Percentiles rank a stretch among this genome's conserved stretches.
phyloP scores from a whole-genome alignment of 495 filamentous ascomycete genomes.

The Daldinia decipiens region DNA sequence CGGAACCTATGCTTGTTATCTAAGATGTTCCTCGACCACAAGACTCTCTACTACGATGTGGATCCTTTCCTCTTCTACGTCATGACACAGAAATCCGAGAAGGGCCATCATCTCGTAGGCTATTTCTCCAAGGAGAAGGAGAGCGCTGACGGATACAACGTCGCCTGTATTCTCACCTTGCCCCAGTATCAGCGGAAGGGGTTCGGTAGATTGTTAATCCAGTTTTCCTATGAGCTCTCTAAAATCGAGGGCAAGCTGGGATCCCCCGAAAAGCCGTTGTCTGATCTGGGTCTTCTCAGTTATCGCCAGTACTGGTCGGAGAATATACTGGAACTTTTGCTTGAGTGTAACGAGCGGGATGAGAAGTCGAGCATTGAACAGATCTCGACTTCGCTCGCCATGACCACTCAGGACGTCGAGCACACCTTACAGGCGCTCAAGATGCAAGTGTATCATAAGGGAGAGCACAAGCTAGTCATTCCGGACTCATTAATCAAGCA shows the following conservation, averaged over 20 bases:
- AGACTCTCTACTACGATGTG: constrained; percentile 99
- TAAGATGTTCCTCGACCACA: constrained; percentile 98
- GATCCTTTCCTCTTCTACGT: constrained; percentile 99
- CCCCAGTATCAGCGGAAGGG: constrained; percentile 96
- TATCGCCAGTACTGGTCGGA: constrained; percentile 98
- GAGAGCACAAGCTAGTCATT: constrained; percentile 90
- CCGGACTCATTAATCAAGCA: constrained; percentile 73
- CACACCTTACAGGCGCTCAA: constrained; percentile 91
- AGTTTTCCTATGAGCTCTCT: constrained; percentile 97
- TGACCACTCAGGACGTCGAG: constrained; percentile 95
- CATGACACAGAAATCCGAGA: constrained; percentile 88
- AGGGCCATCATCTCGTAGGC: constrained; percentile 91
- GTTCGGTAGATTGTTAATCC: constrained; percentile 91
- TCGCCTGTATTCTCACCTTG: constrained; percentile 95
- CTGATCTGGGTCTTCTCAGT: constrained; percentile 87
- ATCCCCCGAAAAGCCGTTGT: constrained; percentile 94
- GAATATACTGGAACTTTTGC: constrained; percentile 84
- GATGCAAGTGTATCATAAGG: constrained; percentile 94
- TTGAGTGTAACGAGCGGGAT: constrained; percentile 67
- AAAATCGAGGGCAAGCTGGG: constrained; percentile 95
- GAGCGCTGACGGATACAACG: constrained; percentile 93
- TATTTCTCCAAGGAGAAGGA: constrained; percentile 99
- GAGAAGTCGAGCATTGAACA: constrained; percentile 83
- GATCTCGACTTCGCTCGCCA: constrained; percentile 78
- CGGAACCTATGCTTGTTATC: constrained; percentile 93